Percentiles rank a stretch among this genome's conserved stretches.
Conservation (phyloP, 352 stramenopile genomes). For the Globisporangium spinosum region DNA sequence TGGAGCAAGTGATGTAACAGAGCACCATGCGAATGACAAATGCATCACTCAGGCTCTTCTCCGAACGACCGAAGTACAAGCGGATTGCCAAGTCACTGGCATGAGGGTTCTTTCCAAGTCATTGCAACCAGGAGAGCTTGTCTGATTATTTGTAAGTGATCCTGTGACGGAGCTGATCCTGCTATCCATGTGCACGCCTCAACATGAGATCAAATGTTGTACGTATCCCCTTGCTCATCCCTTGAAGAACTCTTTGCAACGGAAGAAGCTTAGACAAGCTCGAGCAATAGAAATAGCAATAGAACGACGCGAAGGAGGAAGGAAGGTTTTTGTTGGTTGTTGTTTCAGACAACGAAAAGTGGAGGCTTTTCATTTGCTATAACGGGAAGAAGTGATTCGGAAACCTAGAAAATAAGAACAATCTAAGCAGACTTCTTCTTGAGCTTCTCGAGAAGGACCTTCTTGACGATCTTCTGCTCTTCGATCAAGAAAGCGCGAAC, state of each 20-base stretch:
- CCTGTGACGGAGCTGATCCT: neutral
- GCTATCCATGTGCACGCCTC: neutral
- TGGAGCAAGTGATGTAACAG: neutral
- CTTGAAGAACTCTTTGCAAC: neutral
- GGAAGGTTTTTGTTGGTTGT: conserved; percentile 1
- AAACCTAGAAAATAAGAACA: conserved; percentile 15
- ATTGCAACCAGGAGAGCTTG: neutral
- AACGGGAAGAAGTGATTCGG: conserved; percentile 19
- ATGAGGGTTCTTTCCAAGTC: neutral
- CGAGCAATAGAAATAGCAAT: neutral
- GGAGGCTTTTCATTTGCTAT: conserved; percentile 15
- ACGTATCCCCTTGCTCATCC: neutral
- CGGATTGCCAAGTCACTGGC: neutral
- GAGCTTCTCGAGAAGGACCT: conserved; percentile 95
- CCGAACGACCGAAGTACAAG: neutral
- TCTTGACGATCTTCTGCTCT: conserved; percentile 99
- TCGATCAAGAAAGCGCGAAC: conserved; percentile 98
- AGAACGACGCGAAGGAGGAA: neutral
- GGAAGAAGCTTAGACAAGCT: neutral
- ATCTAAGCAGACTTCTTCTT: conserved; percentile 80
- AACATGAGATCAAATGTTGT: neutral
- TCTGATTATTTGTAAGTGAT: neutral
- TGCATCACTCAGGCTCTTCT: neutral
- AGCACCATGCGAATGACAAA: neutral
- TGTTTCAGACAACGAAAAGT: conserved; percentile 15